Evolutionary conservation across 305 asterid species (phyloP).

Genomic region (Plantago lanceolata): DNA sequence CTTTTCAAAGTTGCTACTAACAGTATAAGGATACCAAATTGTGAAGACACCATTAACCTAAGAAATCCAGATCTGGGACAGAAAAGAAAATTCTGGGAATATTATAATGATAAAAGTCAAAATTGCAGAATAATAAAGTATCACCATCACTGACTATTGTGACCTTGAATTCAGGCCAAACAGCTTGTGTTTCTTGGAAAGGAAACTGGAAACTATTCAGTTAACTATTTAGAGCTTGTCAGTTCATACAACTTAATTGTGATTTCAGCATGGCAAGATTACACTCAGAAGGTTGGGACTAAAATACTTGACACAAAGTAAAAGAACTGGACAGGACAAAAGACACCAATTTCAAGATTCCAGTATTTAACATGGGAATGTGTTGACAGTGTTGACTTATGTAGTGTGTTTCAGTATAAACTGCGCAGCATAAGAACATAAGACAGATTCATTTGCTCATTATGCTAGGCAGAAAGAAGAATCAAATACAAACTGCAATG

Average conservation of each 20-base stretch:
- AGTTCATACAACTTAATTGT: conserved; percentile 7
- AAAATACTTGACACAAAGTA: neutral
- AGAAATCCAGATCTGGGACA: neutral
- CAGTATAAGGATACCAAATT: conserved; percentile 10
- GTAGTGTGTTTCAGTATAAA: neutral
- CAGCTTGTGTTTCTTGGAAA: neutral
- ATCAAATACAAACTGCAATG: neutral
- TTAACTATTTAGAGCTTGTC: conserved; percentile 2
- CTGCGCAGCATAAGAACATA: neutral
- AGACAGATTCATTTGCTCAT: neutral
- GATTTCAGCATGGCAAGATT: neutral
- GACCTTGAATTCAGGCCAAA: conserved; percentile 5
- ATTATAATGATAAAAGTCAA: no score
- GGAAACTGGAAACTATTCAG: conserved; percentile 1
- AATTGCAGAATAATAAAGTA: neutral
- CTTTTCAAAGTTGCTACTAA: neutral
- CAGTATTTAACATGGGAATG: neutral
- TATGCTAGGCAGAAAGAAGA: neutral
- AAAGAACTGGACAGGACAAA: neutral
- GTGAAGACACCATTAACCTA: neutral
- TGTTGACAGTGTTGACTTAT: neutral
- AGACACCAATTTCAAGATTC: neutral
- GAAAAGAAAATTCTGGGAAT: neutral
- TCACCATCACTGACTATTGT: neutral
- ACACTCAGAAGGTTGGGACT: neutral